Evolutionary conservation across 225 moss, liverwort and hornwort species (phyloP), one percentile per base, ranked within the genome.

Genomic region (Marchantia paleacea): DNA sequence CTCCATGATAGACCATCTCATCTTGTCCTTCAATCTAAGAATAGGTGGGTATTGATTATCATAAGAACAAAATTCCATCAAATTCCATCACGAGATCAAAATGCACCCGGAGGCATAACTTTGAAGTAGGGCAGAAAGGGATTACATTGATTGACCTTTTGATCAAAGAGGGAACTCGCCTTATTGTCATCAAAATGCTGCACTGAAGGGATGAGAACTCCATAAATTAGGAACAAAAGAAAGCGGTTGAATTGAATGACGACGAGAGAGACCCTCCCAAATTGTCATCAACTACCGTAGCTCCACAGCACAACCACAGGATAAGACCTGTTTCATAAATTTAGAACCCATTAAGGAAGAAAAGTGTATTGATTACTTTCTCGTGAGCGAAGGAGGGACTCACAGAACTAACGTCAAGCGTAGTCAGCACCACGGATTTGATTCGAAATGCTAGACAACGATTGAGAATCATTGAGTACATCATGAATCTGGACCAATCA

Each of bases 51-150:
- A 31, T 68, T 68, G 68, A 68, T 68, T 29, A 68, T 31, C 29
- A 31, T 30, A 3, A 68, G 24, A 68, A 30, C 68, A 68, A 31
- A 28, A 26, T 68, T 29, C 24, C 66, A 67, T 67, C 13, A 57
- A 67, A 67, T 67, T 26, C 66, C 66, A 67, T 67, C 66, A 67
- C 66, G 66, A 67, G 66, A 68, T 68, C 11, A 28, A 31, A 68
- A 68, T 31, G 30, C 68, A 13, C 68, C 30, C 68, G 29, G 68
- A 31, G 30, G 68, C 68, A 68, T 68, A 29, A 68, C 29, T 68
- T 68, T 15, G 0, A 11, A 3, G 8, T 15, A 28, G 12, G 28
- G 28, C 12, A 30, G 25, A 68, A 67, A 10, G 14, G 12, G 66
- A 67, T 13, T 12, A 67, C 66, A 67, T 67, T 67, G 28, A 67